A percentile compares a stretch with the other conserved stretches of the same genome.
phyloP scores from a whole-genome alignment of 306 rosid genomes.

The Styphnolobium japonicum region DNA sequence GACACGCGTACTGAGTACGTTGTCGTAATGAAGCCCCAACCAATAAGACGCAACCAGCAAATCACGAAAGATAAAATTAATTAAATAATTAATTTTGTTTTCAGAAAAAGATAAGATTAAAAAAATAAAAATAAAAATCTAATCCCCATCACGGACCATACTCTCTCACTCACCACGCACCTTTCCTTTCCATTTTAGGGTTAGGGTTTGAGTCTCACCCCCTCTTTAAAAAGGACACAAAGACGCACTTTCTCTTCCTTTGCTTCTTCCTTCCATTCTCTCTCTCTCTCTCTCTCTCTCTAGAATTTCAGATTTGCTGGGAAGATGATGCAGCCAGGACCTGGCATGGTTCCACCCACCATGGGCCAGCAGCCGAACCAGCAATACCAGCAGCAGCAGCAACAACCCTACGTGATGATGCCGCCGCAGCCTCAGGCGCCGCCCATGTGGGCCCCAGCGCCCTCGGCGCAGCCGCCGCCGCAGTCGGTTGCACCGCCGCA shows the following conservation, averaged over 20 bases:
- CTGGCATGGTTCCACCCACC: constrained; percentile 58
- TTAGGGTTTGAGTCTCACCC: constrained; percentile 45
- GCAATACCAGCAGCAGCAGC: constrained; percentile 57
- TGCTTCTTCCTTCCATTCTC: no score
- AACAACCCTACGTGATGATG: constrained; percentile 77
- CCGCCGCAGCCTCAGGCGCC: constrained; percentile 60
- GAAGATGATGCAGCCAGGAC: constrained; percentile 83
- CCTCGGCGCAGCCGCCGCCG: constrained; percentile 38
- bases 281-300: constrained; percentile 12
- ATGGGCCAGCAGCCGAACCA: constrained; percentile 59
- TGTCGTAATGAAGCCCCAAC: background rate
- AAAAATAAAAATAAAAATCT: background rate
- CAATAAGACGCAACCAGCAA: background rate
- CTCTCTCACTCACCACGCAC: background rate
- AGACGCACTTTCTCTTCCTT: background rate
- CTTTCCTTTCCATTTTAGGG: constrained; percentile 36
- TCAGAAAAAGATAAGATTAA: background rate
- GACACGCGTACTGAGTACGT: constrained; percentile 14
- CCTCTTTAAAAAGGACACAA: background rate
- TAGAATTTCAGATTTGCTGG: background rate
- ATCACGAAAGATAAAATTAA: background rate
- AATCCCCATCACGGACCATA: background rate
- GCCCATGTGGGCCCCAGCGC: constrained; percentile 62
- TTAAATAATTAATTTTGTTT: background rate
- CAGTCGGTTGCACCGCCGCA: constrained; percentile 34